Base-by-base conservation (phyloP, 2,329 filamentous ascomycete genomes). In the Phialocephala subalpina region DNA sequence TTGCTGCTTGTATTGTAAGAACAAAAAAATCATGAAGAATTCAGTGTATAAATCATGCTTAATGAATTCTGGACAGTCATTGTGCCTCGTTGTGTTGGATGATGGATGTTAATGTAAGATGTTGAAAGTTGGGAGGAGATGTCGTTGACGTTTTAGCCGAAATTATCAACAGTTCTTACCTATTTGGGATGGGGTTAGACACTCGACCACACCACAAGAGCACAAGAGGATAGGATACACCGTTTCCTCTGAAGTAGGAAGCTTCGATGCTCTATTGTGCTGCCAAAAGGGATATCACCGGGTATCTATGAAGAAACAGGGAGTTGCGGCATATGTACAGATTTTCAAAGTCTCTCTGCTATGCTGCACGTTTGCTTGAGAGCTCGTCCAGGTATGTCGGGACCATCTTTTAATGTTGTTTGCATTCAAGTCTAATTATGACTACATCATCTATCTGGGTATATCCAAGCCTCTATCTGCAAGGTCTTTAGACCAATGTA, bases 361-460 rank as follows among this genome's bases (percentile, higher is more conserved):
- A n/a, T n/a, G n/a, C 9, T 33, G 29, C 29, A 33, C 9, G 29
- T 9, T 9, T 33, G 4, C 29, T 33, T 33, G 29, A 33, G 9
- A 33, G 29, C 29, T 9, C 29, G 29, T 9, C 29, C 9, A 33
- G 29, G 29, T n/a, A 9, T 9, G 29, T 9, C 9, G 29, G 4
- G 29, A 33, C 9, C 29, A 42, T 42, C 38, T n/a, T 42, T 42
- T 12, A n/a, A 42, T 42, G 38, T 14, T 12, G 29, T n/a, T 5
- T 42, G 38, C 18, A 42, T 42, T 42, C 38, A 42, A 16, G 38
- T 42, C 38, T 42, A 25, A 49, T 49, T 49, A 49, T 27, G 45
- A 49, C 45, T 49, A 49, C 40, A 18, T 49, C 12, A 42, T 42
- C 45, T 49, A 14, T 49, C 45, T 3, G 49, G 49, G 49, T 53